A percentile compares a stretch with the other conserved stretches of the same genome.
These are phyloP conservation scores for Cantharellus anzutake DNA, from an alignment of 768 basidiomycete genomes.

Conservation along the genomic window DNA sequence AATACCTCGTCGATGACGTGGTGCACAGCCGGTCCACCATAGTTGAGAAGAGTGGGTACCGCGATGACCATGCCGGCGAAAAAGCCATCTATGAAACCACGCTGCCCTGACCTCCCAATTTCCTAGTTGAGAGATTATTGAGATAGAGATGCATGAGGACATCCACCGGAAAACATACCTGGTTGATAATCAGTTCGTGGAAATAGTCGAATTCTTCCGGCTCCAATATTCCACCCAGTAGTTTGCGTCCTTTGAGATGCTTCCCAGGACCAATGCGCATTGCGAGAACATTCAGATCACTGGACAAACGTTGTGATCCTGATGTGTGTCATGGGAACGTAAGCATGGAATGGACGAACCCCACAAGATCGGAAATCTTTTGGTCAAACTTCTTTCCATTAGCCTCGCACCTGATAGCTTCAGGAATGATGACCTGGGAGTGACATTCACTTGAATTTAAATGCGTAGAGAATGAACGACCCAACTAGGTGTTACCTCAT, in stretches of 20 bases:
- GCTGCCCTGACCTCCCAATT: background rate
- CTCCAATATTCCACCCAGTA: slow-evolving; percentile 57
- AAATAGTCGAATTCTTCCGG: slow-evolving; percentile 89
- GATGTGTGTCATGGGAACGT: background rate
- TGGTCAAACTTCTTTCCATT: slow-evolving; percentile 74
- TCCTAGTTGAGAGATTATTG: background rate
- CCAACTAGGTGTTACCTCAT: slow-evolving; percentile 30
- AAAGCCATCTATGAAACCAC: slow-evolving; percentile 3
- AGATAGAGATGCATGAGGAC: slow-evolving; percentile 46
- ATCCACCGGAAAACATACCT: slow-evolving; percentile 66
- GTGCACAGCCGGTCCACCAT: slow-evolving; percentile 54
- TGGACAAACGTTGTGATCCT: background rate
- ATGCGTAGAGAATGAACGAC: background rate
- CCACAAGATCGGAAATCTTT: slow-evolving; percentile 67
- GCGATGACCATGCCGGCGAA: slow-evolving; percentile 45
- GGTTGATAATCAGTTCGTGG: slow-evolving; percentile 72
- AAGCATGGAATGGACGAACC: slow-evolving; percentile 10
- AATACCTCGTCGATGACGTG: slow-evolving; percentile 57
- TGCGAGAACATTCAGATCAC: slow-evolving; percentile 57
- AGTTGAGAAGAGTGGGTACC: slow-evolving; percentile 78
- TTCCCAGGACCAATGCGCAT: slow-evolving; percentile 88
- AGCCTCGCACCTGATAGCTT: slow-evolving; percentile 64
- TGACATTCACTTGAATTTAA: background rate
- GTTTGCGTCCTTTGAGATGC: slow-evolving; percentile 55
- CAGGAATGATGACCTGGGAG: slow-evolving; percentile 37